A percentile compares a stretch with the other conserved stretches of the same genome.
phyloP scores from a whole-genome alignment of 805 yeast genomes.

The Metschnikowia henanensis region DNA sequence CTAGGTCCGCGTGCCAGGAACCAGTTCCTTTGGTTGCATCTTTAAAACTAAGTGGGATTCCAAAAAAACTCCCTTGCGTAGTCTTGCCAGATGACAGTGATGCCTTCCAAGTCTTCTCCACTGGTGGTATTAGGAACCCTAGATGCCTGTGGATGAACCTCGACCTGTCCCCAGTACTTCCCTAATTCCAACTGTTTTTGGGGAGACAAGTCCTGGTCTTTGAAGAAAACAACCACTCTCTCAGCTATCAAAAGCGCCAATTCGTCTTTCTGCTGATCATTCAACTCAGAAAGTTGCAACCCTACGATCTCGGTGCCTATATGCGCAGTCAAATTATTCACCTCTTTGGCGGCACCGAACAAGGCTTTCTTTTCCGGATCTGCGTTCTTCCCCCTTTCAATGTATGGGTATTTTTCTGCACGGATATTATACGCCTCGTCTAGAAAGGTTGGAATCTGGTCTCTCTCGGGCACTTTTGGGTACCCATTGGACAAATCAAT shows the following conservation, averaged over 20 bases:
- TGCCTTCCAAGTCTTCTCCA: constrained; percentile 19
- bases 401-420: constrained; percentile 19
- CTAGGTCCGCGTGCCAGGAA: constrained; percentile 47
- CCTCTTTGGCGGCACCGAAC: constrained; percentile 28
- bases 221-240: constrained; percentile 28
- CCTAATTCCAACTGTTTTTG: constrained; percentile 28
- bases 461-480: constrained; percentile 22
- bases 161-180: constrained; percentile 27
- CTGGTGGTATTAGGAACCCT: constrained; percentile 13
- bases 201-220: constrained; percentile 28
- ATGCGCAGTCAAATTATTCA: constrained; percentile 25
- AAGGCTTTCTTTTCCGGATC: constrained; percentile 29
- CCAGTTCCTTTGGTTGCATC: constrained; percentile 19
- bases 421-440: constrained; percentile 24
- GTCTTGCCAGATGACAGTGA: constrained; percentile 31
- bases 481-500: constrained; percentile 25
- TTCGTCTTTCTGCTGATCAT: constrained; percentile 26
- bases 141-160: constrained; percentile 16
- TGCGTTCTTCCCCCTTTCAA: constrained; percentile 25
- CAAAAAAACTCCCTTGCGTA: constrained; percentile 19
- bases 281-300: constrained; percentile 25
- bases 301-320: constrained; percentile 29
- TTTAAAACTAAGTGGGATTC: constrained; percentile 25
- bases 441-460: constrained; percentile 22
- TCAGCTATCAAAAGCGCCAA: constrained; percentile 28